Evolutionary conservation across 2,329 filamentous ascomycete species (phyloP).

Genomic region (Xylariaceae sp.): DNA sequence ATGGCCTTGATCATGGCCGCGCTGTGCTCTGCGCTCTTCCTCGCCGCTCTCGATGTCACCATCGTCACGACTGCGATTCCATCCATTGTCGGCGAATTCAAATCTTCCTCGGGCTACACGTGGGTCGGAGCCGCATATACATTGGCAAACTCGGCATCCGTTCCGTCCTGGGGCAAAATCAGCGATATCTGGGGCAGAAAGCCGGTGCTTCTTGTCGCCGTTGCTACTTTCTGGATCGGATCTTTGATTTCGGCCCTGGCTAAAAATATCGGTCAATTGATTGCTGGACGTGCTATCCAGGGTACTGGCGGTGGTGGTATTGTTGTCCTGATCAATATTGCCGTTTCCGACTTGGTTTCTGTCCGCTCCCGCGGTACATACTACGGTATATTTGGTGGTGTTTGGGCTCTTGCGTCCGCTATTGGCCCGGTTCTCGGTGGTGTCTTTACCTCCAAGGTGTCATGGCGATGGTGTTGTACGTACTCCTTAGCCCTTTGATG

Average conservation of each 20-base stretch:
- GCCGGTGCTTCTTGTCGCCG: slow-evolving; percentile 49
- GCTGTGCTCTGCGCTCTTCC: slow-evolving; percentile 42
- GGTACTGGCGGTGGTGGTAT: slow-evolving; percentile 57
- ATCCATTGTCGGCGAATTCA: slow-evolving; percentile 61
- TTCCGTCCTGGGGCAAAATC: slow-evolving; percentile 67
- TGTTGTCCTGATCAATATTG: slow-evolving; percentile 59
- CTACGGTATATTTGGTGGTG: slow-evolving; percentile 51
- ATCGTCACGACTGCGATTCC: slow-evolving; percentile 67
- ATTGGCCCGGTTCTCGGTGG: slow-evolving; percentile 69
- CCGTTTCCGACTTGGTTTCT: slow-evolving; percentile 55
- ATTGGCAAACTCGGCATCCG: slow-evolving; percentile 64
- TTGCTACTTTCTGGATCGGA: slow-evolving; percentile 52
- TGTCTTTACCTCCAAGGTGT: slow-evolving; percentile 60
- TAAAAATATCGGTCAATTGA: slow-evolving; percentile 49
- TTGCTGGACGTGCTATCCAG: slow-evolving; percentile 55
- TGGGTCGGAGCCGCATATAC: slow-evolving; percentile 77
- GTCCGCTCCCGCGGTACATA: slow-evolving; percentile 50
- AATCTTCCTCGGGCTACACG: slow-evolving; percentile 67
- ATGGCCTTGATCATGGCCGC: slow-evolving; percentile 32
- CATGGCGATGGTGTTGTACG: slow-evolving; percentile 53
- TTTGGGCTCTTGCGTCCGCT: slow-evolving; percentile 64
- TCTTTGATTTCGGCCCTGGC: slow-evolving; percentile 54
- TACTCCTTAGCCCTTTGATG: not conserved
- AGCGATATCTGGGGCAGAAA: slow-evolving; percentile 60
- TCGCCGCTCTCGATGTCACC: slow-evolving; percentile 56